Percentiles rank a stretch among this genome's conserved stretches.
Evolutionary conservation across 495 filamentous ascomycete genomes (phyloP).

Genomic region (Margaritispora aquatica): DNA sequence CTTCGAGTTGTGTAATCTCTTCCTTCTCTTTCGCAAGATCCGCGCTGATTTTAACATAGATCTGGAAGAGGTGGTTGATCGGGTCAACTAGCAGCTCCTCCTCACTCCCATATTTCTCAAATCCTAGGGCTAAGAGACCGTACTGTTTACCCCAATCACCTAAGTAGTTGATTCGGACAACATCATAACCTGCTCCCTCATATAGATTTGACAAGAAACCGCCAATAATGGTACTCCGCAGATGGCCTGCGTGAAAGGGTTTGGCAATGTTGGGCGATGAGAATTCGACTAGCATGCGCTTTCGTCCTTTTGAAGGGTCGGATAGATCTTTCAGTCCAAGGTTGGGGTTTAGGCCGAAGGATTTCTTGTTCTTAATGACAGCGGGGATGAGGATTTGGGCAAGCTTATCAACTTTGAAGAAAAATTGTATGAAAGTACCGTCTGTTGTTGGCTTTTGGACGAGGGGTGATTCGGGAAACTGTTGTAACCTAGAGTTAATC

Average conservation of each 20-base stretch:
- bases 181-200: constrained; percentile 54
- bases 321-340: constrained; percentile 61
- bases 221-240: constrained; percentile 62
- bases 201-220: constrained; percentile 58
- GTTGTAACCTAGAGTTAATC: background rate
- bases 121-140: constrained; percentile 53
- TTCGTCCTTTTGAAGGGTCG: constrained; percentile 63
- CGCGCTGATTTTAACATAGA: constrained; percentile 57
- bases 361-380: constrained; percentile 52
- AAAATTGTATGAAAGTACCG: constrained; percentile 76
- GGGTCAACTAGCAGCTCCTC: constrained; percentile 48
- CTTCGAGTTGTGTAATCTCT: constrained; percentile 37
- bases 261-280: constrained; percentile 59
- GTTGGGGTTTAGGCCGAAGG: constrained; percentile 61
- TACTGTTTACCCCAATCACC: constrained; percentile 68
- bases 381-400: constrained; percentile 54
- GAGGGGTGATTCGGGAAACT: constrained; percentile 71
- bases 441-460: constrained; percentile 56
- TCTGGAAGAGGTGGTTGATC: constrained; percentile 57
- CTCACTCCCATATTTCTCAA: constrained; percentile 53
- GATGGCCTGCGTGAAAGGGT: constrained; percentile 62
- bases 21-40: constrained; percentile 53
- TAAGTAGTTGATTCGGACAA: constrained; percentile 57
- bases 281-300: constrained; percentile 53
- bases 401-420: constrained; percentile 58